Evolutionary conservation across 2,329 filamentous ascomycete genomes (phyloP), one percentile per base, ranked within the genome.

Genomic region (Pyrenophora graminea): DNA sequence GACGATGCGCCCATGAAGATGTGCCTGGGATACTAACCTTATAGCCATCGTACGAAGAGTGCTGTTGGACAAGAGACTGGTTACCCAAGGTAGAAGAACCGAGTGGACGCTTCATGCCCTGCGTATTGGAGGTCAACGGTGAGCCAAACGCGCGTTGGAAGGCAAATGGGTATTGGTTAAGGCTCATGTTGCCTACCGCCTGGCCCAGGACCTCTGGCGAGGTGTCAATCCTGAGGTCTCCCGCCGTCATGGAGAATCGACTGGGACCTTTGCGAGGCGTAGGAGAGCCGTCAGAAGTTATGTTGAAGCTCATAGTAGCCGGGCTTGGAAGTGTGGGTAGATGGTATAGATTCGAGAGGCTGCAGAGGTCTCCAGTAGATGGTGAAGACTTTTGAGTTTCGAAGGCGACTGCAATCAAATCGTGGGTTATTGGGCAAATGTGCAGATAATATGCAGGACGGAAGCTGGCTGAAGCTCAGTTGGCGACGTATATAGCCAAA

Each of bases 221-320:
- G 40, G 67, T 71, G 33, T 71, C 67, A 42, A 70, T 50, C 39
- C 53, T 64, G 44, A 71, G 59, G 46, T 72, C 70, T 27, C 66
- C 66, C 38, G 66, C 54, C 48, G 67, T 53, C 49, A 61, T 58
- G 31, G 64, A 48, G 56, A 71, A 70, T 49, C 67, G 64, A 37
- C 55, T 32, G 25, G 59, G 39, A 36, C 60, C 61, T 53, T 76
- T 76, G 63, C 73, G 73, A 25, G 72, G 74, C 31, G 73, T 74
- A 25, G 74, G 73, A 43, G 74, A 76, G 21, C 73, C 73, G 58
- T 74, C 71, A 50, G 71, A 70, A 55, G 72, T 69, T 58, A 75
- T 73, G 49, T 70, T 74, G 66, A 66, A 67, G 63, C 62, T 71
- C 70, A 73, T 72, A 45, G 53, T 62, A 49, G 51, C 25, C 55